Evolutionary conservation across 2,329 filamentous ascomycete species (phyloP), one percentile per base, ranked within the genome.

Genomic region (Pseudocercospora pini-densiflorae): DNA sequence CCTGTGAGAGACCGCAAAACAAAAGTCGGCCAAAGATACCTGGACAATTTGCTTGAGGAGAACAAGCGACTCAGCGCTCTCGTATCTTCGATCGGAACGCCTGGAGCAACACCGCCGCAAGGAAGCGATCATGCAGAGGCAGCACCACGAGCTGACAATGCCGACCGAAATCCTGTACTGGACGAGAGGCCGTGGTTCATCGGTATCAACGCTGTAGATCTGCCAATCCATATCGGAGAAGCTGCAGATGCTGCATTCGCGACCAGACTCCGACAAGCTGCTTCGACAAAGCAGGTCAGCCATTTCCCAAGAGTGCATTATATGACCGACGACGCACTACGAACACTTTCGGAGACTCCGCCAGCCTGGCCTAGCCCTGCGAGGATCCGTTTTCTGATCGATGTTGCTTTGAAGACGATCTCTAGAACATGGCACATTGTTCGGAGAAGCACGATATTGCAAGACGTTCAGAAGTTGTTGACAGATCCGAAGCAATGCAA

Each of bases 401-500:
- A 81, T 33, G 80, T 80, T 4, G 81, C 82, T 0, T 61, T 84
- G 19, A 78, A 78, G 31, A 80, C 80, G 43, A 75, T 82, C 1
- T 79, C 77, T 24, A 75, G 76, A 14, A 76, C 73, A n/a, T 84
- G 81, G 63, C 81, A 84, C 59, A 77, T 83, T 8, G 77, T 83
- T 1, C 77, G 79, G 0, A 77, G 73, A 54, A 82, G 78, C 23
- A 74, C 75, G 5, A 77, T 83, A 3, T 65, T 80, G 0, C 77
- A 78, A 1, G 74, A 74, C 0, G 67, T 84, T 0, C 79, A 82
- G 49, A 76, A 78, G 19, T 74, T 77, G 0, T 77, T 81, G n/a
- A 72, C 76, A 58, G 77, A 79, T 43, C 74, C 76, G 1, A 69
- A 73, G 6, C 77, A 76, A 10, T 75, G 73, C 5, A 77, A 79